Evolutionary conservation across 2,329 filamentous ascomycete genomes (phyloP), one percentile per base, ranked within the genome.

Genomic region (Diaporthe citriasiana): DNA sequence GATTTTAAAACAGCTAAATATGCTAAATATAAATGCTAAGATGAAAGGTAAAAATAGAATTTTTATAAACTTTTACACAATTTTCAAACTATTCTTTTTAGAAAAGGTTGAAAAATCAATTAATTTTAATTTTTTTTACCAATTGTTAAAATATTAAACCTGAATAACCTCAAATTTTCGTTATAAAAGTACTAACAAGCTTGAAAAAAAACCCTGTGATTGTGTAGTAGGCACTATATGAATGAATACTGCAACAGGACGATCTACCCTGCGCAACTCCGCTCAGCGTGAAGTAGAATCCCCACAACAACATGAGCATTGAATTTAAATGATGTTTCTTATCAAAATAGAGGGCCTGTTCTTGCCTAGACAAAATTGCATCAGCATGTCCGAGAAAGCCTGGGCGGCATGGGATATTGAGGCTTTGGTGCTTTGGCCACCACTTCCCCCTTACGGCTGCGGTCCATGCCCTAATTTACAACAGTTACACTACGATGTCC

Each of bases 321-420:
- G 38, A 10, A 63, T 45, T 27, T 38, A 22, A 42, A 27, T 63
- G 38, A 60, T 17, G 13, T 27, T 45, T 25, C 30, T 45, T 45
- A 47, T 63, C 38, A 45, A 42, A 1, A 27, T 45, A 27, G 38
- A 22, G 57, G 38, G 57, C 45, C 38, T 45, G 38, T 42, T 22
- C n/a, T 30, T 63, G 57, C 38, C 57, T 22, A 30, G 57, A 45
- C 38, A 63, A 63, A 63, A 45, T 63, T 30, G 12, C 38, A 22
- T 30, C 25, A 38, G 15, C 17, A 22, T 30, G 57, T 45, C 38
- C 57, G 38, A 15, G 22, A 59, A 45, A 45, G 57, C 38, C 38
- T 63, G 38, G 57, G 57, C 57, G n/a, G 8, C 57, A 9, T 30
- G 25, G n/a, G 25, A 45, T 45, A 45, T 63, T 63, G 57, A 63